phyloP scores from a whole-genome alignment of 2,329 filamentous ascomycete genomes.

The Graphiopsis chlorocephala region DNA sequence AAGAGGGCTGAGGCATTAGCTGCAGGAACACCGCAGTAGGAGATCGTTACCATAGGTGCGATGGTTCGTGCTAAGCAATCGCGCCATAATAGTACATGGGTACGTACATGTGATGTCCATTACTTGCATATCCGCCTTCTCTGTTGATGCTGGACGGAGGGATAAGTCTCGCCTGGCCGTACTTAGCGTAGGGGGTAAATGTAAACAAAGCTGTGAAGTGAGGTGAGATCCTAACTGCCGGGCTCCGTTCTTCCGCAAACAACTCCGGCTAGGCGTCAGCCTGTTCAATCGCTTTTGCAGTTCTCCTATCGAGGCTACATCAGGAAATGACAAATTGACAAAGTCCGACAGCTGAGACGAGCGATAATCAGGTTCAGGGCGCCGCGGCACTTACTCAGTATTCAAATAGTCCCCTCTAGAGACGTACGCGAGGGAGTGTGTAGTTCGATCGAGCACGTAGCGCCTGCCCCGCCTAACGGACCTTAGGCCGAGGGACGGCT shows the following conservation, averaged over 20 bases:
- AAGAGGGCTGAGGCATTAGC: conserved; percentile 10
- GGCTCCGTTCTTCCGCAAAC: not conserved
- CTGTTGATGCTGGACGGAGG: not conserved
- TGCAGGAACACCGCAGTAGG: conserved; percentile 15
- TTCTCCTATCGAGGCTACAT: not conserved
- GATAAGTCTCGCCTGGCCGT: not conserved
- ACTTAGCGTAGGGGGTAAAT: conserved; percentile 8
- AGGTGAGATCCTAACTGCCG: conserved; percentile 6
- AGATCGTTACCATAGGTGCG: conserved; percentile 10
- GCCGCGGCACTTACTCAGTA: not conserved
- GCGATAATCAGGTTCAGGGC: not conserved
- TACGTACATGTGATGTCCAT: conserved; percentile 13
- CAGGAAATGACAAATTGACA: not conserved
- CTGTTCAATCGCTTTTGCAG: not conserved
- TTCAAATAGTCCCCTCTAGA: not conserved
- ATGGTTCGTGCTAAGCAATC: conserved; percentile 16
- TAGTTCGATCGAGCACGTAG: not conserved
- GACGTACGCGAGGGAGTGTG: not conserved
- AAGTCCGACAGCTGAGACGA: not conserved
- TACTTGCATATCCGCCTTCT: conserved; percentile 5
- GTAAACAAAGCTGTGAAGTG: not conserved
- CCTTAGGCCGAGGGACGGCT: not conserved
- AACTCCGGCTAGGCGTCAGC: not conserved
- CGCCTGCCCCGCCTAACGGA: not conserved
- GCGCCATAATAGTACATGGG: conserved; percentile 12